Percentiles rank a stretch among this genome's conserved stretches.
These are phyloP conservation scores for Citrus australasica DNA, from an alignment of 345 rosid species.

Conservation along the genomic window DNA sequence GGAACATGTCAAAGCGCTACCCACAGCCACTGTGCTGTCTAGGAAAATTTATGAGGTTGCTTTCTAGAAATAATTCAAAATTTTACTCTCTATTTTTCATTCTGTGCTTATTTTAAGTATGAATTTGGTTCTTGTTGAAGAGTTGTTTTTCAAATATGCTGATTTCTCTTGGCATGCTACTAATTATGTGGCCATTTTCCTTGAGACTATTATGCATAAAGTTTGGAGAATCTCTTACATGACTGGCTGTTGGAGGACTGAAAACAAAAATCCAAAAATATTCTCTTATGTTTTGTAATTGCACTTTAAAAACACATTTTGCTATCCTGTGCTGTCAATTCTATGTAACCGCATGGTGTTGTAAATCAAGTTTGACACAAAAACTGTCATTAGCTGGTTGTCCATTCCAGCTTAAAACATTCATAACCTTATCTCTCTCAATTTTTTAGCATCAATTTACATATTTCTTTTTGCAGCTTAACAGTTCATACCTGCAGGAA, in stretches of 20 bases:
- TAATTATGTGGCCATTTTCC: not conserved
- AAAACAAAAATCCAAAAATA: not conserved
- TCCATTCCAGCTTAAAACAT: not conserved
- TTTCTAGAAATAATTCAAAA: not conserved
- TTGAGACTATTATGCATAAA: not conserved
- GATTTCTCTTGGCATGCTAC: not conserved
- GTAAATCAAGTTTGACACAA: not conserved
- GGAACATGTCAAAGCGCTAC: not conserved
- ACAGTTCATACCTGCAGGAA: not conserved
- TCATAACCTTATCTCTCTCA: not conserved
- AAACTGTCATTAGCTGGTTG: not conserved
- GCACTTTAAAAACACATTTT: not conserved
- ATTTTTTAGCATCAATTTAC: not conserved
- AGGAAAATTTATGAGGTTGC: not conserved
- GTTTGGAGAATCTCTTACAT: not conserved
- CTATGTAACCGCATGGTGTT: not conserved
- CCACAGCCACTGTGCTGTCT: not conserved
- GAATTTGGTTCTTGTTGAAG: not conserved
- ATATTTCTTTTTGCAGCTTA: not conserved
- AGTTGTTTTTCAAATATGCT: not conserved
- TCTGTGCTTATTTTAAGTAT: not conserved
- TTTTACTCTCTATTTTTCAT: not conserved
- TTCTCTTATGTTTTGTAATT: not conserved
- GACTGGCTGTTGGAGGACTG: not conserved
- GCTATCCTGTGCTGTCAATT: not conserved